Evolutionary conservation across 331 rosid species (phyloP).

Genomic region (Quercus tomentella): DNA sequence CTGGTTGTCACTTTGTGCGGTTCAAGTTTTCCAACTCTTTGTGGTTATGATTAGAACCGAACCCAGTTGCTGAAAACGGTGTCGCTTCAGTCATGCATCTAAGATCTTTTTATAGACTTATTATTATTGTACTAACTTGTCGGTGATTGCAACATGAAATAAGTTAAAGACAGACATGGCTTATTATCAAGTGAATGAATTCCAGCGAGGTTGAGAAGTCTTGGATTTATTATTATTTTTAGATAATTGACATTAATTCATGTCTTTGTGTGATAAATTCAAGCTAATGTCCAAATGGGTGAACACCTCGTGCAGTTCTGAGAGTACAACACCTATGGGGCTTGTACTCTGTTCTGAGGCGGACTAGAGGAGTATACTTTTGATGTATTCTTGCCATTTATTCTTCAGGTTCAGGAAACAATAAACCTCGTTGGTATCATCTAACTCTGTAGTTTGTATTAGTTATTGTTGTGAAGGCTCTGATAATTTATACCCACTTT

Average conservation of each 20-base stretch:
- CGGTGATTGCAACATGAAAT: background rate
- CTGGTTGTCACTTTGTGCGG: background rate
- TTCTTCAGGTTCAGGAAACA: background rate
- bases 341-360: background rate
- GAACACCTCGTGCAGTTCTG: no score
- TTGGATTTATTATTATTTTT: background rate
- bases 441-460: background rate
- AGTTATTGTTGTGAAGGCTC: constrained; percentile 1
- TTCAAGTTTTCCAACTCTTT: background rate
- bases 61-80: background rate
- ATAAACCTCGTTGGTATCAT: background rate
- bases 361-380: background rate
- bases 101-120: no score
- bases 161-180: background rate
- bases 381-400: background rate
- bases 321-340: background rate
- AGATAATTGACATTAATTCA: background rate
- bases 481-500: background rate
- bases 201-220: background rate
- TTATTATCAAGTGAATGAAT: background rate
- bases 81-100: background rate
- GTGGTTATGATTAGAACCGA: background rate
- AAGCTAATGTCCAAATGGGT: background rate
- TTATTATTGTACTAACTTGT: no score
- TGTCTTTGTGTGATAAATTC: background rate